Evolutionary conservation across 345 rosid species (phyloP), one percentile per base, ranked within the genome.

Genomic region (Euclidium syriacum): DNA sequence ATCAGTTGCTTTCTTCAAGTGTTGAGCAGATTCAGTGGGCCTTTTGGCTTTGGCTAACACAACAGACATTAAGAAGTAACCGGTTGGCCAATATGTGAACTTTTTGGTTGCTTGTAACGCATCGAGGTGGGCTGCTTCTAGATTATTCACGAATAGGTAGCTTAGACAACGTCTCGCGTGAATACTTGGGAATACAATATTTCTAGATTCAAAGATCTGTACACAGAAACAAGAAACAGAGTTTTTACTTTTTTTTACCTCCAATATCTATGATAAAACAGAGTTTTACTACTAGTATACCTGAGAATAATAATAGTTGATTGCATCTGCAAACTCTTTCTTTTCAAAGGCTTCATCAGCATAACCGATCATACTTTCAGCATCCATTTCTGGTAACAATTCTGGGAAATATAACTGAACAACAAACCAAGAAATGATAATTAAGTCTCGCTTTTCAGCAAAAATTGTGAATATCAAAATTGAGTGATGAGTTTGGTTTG

Each of bases 1-100:
- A 17, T n/a, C n/a, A n/a, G 90, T 51, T 51, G 90, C 99, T 72
- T 90, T 91, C 41, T 84, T 81, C 80, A 90, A 81, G 90, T 81
- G 85, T 76, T 94, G 88, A 2, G 81, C 64, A 1, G 97, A 86
- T 39, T 94, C 99, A 48, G 78, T 81, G 70, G 71, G 82, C 99
- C 90, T 94, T 73, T 83, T 76, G 36, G 87, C 78, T 66, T 90
- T 90, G 27, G 90, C 82, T 27, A 94, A 83, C 24, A 97, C 99
- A 17, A 87, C 88, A 1, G 99, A 90, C 79, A 87, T 96, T 91
- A 94, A 80, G 78, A 84, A 90, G 80, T 83, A 94, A 25, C 91
- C 95, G 0, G 87, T 80, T 14, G 97, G 90, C 99, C 96, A 94
- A n/a, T 84, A 91, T 7, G 91, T 85, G 52, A 64, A 71, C 27